Base-by-base conservation (phyloP, 108 stramenopile genomes). In the Skeletonema menzelii region DNA sequence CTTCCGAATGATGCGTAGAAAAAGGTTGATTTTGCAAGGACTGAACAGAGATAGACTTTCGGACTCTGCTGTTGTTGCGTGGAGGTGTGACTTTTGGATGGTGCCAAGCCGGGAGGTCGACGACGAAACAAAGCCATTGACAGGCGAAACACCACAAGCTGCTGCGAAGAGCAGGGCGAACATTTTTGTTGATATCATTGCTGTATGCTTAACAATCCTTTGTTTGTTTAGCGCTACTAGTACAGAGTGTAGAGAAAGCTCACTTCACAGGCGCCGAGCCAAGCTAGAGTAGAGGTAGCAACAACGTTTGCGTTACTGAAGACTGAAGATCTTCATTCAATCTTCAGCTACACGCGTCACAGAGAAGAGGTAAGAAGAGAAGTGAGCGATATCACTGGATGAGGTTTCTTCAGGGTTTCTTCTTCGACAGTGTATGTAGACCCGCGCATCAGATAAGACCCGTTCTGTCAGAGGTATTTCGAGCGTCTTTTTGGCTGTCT, bases 21-120 rank as follows among this genome's bases (percentile, higher is more conserved):
- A 98, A 8, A 98, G 85, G 75, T 98, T 98, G 71, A 98, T 88
- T 79, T 98, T 98, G 75, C 93, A 95, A 4, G 97, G 97, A 56
- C 92, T 95, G 68, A 97, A 97, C 22, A 97, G 82, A 8, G 68
- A 63, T 24, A 95, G 53, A 30, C 56, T 26, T 6, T 62, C 59
- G n/a, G 58, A 53, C 8, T 22, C 49, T 20, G 49, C 20, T 53
- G 49, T 53, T 53, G 49, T 53, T 53, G 49, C 49, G 49, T 53
- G 49, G 49, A 53, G 49, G 19, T 22, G 22, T 22, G 49, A 22
- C 22, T 53, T 53, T 53, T 24, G 49, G 49, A 53, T 53, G 49
- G 22, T 53, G 22, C 15, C 49, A 53, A 53, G 15, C 19, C 49
- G 49, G 6, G 49, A 22, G 6, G 49, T 37, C 35, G 35, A 53